These are phyloP conservation scores for Basipetospora chlamydospora DNA, from an alignment of 2,329 filamentous ascomycete species.

Conservation along the genomic window DNA sequence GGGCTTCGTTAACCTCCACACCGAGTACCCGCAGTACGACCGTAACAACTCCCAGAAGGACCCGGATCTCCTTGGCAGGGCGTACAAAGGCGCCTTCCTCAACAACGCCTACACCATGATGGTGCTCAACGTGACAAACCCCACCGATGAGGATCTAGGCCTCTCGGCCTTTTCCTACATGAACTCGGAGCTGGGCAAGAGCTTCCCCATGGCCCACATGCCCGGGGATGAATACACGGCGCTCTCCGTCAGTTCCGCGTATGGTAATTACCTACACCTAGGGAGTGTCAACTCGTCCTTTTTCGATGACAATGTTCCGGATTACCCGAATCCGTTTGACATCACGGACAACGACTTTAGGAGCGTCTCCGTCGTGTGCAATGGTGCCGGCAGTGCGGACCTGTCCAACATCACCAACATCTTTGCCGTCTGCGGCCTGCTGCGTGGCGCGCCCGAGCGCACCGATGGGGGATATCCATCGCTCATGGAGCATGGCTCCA, in stretches of 20 bases:
- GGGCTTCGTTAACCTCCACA: slow-evolving; percentile 25
- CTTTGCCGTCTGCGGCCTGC: slow-evolving; percentile 21
- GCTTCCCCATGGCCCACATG: slow-evolving; percentile 14
- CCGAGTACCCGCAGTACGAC: slow-evolving; percentile 17
- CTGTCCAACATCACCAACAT: slow-evolving; percentile 27
- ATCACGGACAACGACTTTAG: slow-evolving; percentile 14
- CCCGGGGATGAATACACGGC: slow-evolving; percentile 1
- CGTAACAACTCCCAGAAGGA: slow-evolving; percentile 17
- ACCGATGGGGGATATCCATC: slow-evolving; percentile 18
- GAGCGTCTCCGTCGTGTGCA: slow-evolving; percentile 15
- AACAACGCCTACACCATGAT: slow-evolving; percentile 24
- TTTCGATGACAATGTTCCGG: slow-evolving; percentile 1
- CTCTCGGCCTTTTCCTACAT: slow-evolving; percentile 17
- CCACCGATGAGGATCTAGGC: slow-evolving; percentile 4
- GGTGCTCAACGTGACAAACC: slow-evolving; percentile 23
- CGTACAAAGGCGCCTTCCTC: slow-evolving; percentile 27
- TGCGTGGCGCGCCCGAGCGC: slow-evolving; percentile 23
- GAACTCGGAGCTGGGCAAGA: slow-evolving; percentile 20
- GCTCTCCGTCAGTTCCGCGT: too few relatives aligned
- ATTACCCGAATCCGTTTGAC: slow-evolving; percentile 17
- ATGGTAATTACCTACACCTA: slow-evolving; percentile 4
- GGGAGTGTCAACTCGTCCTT: not conserved
- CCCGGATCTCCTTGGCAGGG: slow-evolving; percentile 21
- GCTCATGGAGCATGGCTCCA: slow-evolving; percentile 22
- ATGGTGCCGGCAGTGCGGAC: slow-evolving; percentile 10